These are phyloP conservation scores for Talaromyces sp. DNA, from an alignment of 2,329 filamentous ascomycete species.

Conservation along the genomic window DNA sequence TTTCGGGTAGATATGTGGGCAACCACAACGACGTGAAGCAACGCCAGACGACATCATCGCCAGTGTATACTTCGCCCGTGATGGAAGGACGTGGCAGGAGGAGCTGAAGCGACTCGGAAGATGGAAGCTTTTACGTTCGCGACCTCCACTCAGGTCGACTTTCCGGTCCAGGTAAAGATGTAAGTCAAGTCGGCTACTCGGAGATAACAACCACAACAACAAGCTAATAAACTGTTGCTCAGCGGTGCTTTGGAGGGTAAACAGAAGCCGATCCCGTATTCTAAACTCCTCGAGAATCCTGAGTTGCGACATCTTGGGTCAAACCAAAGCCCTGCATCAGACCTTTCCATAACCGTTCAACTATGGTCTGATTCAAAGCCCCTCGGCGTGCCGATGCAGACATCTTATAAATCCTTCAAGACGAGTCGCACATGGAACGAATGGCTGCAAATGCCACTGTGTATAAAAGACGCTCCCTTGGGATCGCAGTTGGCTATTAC, in stretches of 20 bases:
- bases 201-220: conserved; percentile 6
- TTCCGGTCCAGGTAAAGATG: conserved; percentile 63
- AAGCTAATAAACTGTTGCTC: conserved; percentile 11
- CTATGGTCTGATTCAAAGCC: conserved; percentile 96
- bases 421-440: conserved; percentile 76
- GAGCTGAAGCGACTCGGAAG: neutral
- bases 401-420: conserved; percentile 86
- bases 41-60: neutral
- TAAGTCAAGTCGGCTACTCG: conserved; percentile 26
- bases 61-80: neutral
- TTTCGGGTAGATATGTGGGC: neutral
- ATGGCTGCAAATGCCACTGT: conserved; percentile 84
- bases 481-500: conserved; percentile 87
- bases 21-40: neutral
- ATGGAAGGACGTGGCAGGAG: neutral
- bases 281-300: conserved; percentile 69
- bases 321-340: conserved; percentile 73
- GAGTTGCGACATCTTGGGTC: conserved; percentile 84
- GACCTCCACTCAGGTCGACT: conserved; percentile 75
- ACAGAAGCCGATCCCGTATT: conserved; percentile 68
- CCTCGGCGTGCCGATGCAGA: conserved; percentile 85
- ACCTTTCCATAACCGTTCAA: conserved; percentile 88
- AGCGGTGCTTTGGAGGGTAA: conserved; percentile 74
- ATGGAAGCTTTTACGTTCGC: conserved; percentile 98
- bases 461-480: conserved; percentile 73